Evolutionary conservation across 192 early-diverging fungal genomes (phyloP).

Genomic region (Linnemannia hyalina): DNA sequence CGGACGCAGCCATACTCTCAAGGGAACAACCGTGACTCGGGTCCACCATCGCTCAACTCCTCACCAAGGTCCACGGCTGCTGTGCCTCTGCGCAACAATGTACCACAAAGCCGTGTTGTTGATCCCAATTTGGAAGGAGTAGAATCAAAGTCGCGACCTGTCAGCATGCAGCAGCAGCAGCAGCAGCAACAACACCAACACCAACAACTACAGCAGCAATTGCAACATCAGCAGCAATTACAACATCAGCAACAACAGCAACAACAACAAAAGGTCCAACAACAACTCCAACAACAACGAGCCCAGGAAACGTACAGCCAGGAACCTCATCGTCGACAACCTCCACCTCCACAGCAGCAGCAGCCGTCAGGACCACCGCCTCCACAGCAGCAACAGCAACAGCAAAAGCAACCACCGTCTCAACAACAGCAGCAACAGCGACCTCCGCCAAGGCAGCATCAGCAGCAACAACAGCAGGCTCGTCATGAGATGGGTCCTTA

Average conservation of each 20-base stretch:
- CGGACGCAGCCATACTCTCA: conserved; percentile 21
- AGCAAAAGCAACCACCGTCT: background rate
- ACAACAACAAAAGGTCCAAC: background rate
- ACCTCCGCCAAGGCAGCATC: no score
- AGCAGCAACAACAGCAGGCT: background rate
- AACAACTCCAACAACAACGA: background rate
- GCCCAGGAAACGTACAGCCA: background rate
- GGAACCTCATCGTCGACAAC: background rate
- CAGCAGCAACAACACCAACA: background rate
- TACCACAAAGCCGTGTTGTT: conserved; percentile 1
- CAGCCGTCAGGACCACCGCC: background rate
- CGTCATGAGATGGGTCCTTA: background rate
- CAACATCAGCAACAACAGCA: conserved; percentile 5
- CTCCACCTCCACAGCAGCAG: background rate
- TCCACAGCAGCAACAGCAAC: background rate
- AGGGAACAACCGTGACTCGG: conserved; percentile 8
- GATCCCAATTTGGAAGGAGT: conserved; percentile 6
- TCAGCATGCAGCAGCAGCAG: background rate
- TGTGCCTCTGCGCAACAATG: background rate
- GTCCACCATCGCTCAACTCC: background rate
- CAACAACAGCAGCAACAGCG: no score
- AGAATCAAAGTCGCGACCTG: conserved; percentile 8
- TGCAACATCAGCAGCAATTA: background rate
- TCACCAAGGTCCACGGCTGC: background rate
- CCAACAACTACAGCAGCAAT: conserved; percentile 9